A percentile compares a stretch with the other conserved stretches of the same genome.
These are phyloP conservation scores for Schizophyllum amplum DNA, from an alignment of 1,284 basidiomycete genomes.

Conservation along the genomic window DNA sequence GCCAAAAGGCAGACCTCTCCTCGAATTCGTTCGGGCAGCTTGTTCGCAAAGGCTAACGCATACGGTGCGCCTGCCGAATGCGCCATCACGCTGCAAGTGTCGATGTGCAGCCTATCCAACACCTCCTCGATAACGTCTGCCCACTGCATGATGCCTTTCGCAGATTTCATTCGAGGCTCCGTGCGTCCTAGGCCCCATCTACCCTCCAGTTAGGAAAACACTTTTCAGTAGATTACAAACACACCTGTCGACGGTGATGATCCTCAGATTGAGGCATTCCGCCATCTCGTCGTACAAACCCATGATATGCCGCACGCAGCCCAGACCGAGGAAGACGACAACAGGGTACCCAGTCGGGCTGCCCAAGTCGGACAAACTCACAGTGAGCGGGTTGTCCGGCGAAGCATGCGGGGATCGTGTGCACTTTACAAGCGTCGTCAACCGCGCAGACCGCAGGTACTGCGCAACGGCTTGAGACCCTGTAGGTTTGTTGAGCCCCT, in stretches of 20 bases:
- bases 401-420: conserved; percentile 75
- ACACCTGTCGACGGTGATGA: conserved; percentile 92
- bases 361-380: conserved; percentile 91
- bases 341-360: conserved; percentile 77
- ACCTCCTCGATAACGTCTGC: conserved; percentile 85
- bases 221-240: conserved; percentile 10
- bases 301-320: conserved; percentile 91
- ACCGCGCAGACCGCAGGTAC: conserved; percentile 76
- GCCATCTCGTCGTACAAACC: conserved; percentile 97
- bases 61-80: conserved; percentile 98
- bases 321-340: conserved; percentile 87
- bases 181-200: conserved; percentile 94
- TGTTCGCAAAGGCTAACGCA: conserved; percentile 80
- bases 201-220: conserved; percentile 10
- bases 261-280: conserved; percentile 71
- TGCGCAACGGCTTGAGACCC: conserved; percentile 68
- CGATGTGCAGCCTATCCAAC: conserved; percentile 71
- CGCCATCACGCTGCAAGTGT: conserved; percentile 84
- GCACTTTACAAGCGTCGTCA: conserved; percentile 79
- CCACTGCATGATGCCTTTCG: conserved; percentile 86
- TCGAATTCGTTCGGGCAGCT: conserved; percentile 63
- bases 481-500: conserved; percentile 31
- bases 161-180: conserved; percentile 58
- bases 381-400: conserved; percentile 62
- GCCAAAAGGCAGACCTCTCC: conserved; percentile 88